Evolutionary conservation across 345 rosid genomes (phyloP), one percentile per base, ranked within the genome.

Genomic region (Gynandropsis gynandra): DNA sequence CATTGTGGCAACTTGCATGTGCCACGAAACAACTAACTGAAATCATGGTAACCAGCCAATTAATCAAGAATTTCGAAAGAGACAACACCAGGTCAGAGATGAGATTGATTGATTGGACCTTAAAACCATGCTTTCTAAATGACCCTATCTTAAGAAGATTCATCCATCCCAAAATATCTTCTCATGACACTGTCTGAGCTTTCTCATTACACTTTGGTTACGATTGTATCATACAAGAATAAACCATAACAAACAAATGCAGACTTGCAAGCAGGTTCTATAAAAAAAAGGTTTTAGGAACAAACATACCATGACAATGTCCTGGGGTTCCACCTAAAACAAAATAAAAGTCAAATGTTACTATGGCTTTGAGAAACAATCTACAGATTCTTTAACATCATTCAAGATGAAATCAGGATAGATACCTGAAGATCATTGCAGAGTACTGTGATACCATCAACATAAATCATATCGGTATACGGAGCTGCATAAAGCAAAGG

Each of bases 1-100:
- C 79, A 89, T 87, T 54, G 95, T 92, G 61, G 88, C 88, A 46
- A 97, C 98, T 63, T 87, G 85, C 98, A 92, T 92, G 74, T 92
- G 97, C 98, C 98, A 92, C 44, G 98, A 92, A 66, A 92, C 67
- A 66, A 92, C 98, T 68, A 92, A 59, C 98, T 92, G 85, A 62
- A 67, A 71, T 19, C 42, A 41, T 9, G 50, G 17, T 4, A 52
- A 43, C 58, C 12, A 47, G 20, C 38, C 49, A 13, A 34, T 50
- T 49, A 35, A 16, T 32, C 1, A 44, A 44, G 20, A 9, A 11
- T 10, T 21, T 37, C 44, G 5, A 18, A 47, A 12, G 45, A 31
- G 38, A 58, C 46, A 21, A 47, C n/a, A 39, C 16, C 39, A 52
- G 7, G 14, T 0, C 40, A 35, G 56, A 44, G 12, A 9, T 7